Conservation (phyloP, 345 rosid species). For the Rhizophora mangle region DNA sequence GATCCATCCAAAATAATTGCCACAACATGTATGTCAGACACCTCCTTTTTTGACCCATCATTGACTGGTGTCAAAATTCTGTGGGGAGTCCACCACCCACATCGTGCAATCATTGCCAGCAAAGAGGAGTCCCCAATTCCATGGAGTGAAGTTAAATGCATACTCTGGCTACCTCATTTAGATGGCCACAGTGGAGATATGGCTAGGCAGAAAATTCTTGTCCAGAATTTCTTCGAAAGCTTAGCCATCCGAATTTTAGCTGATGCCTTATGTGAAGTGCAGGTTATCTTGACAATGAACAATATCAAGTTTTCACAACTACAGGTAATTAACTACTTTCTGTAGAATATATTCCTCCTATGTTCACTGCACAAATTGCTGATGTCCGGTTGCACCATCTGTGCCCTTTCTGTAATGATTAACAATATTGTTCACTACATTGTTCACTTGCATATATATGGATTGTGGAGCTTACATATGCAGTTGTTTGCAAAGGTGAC, state of each 20-base stretch:
- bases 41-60: slow-evolving; percentile 34
- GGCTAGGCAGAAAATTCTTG: slow-evolving; percentile 43
- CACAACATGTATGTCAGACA: slow-evolving; percentile 53
- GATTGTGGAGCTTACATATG: neutral
- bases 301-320: slow-evolving; percentile 67
- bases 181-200: slow-evolving; percentile 42
- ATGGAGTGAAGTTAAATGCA: slow-evolving; percentile 64
- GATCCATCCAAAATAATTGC: slow-evolving; percentile 55
- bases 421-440: too few relatives aligned
- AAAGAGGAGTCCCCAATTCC: slow-evolving; percentile 46
- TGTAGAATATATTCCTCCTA: neutral
- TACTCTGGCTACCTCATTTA: slow-evolving; percentile 68
- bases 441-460: neutral
- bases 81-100: slow-evolving; percentile 71
- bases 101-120: slow-evolving; percentile 53
- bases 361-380: neutral
- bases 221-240: slow-evolving; percentile 70
- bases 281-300: slow-evolving; percentile 66
- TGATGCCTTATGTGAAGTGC: slow-evolving; percentile 45
- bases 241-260: slow-evolving; percentile 66
- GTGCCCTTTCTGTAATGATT: too few relatives aligned
- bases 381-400: neutral
- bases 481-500: neutral
- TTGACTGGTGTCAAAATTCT: slow-evolving; percentile 48
- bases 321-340: slow-evolving; percentile 40